Evolutionary conservation across 352 stramenopile genomes (phyloP), one percentile per base, ranked within the genome.

Genomic region (Phytopythium delawarense): DNA sequence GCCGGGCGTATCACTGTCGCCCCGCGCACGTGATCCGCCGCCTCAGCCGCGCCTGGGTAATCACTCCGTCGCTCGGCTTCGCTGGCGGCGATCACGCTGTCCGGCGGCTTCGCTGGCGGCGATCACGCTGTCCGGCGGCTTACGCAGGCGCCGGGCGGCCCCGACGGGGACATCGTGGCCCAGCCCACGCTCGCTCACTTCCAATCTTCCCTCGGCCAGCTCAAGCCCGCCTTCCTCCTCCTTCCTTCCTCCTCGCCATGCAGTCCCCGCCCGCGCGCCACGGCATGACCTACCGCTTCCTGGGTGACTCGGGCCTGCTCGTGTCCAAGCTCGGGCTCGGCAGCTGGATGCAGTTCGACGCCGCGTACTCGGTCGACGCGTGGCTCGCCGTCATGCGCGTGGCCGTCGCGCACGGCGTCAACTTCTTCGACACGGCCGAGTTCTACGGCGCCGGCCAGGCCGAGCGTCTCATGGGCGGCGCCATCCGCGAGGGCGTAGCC

Each of bases 381-480:
- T 59, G 30, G 16, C 75, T 78, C 53, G 66, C 66, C 34, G 44
- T 79, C 44, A 66, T 79, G 35, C 60, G 64, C 30, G 45, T 34
- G 30, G 69, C 70, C 20, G 75, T 65, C 64, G 66, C 80, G 52
- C 63, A 61, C 40, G 77, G 75, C 32, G 70, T 87, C 59, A 87
- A 85, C 48, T 79, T 87, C 46, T 74, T 84, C 35, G 77, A 85
- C 57, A 74, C 61, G 13, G 77, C 76, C 3, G 76, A 79, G 58
- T 60, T 64, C 25, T 86, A 84, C 32, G 62, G 56, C 28, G 64
- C 78, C 40, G 76, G 76, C 15, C 52, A 76, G 30, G 46, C 72
- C 0, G 67, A 79, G 46, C 55, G 55, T 12, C 71, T 75, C 53
- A 84, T 82, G 13, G 77, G 78, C 30, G 69, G 80, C 49, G 70